Percentiles rank a stretch among this genome's conserved stretches.
These are phyloP conservation scores for Sclerotiophoma versabilis DNA, from an alignment of 2,329 filamentous ascomycete species.

Conservation along the genomic window DNA sequence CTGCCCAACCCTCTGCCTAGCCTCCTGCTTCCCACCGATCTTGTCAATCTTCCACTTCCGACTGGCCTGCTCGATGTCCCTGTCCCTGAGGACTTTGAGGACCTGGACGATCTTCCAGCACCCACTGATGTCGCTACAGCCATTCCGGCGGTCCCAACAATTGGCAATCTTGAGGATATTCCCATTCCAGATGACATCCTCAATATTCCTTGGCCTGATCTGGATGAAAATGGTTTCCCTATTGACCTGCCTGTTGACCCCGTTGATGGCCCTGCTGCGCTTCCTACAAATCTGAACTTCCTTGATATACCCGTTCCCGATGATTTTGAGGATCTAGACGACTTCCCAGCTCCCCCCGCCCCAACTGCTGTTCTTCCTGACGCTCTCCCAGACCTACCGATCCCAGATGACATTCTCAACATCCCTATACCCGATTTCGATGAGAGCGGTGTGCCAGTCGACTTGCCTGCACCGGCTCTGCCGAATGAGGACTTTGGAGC, in stretches of 20 bases:
- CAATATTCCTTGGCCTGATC: constrained; percentile 3
- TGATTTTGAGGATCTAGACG: too few relatives aligned
- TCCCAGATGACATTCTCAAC: too few relatives aligned
- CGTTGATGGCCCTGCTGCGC: background rate
- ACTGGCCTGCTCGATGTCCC: constrained; percentile 2
- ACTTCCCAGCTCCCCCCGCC: too few relatives aligned
- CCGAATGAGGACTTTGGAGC: constrained; percentile 2
- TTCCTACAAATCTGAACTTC: background rate
- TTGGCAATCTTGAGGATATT: background rate
- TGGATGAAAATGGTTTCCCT: background rate
- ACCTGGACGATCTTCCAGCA: background rate
- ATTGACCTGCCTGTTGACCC: background rate
- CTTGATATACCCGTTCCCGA: background rate
- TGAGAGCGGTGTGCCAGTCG: background rate
- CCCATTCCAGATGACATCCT: background rate
- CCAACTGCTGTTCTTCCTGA: background rate
- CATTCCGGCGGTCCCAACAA: background rate
- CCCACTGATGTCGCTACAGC: background rate
- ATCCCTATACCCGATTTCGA: too few relatives aligned
- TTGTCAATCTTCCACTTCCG: background rate
- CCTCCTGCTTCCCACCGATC: background rate
- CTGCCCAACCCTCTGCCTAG: background rate
- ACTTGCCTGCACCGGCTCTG: background rate
- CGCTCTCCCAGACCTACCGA: background rate
- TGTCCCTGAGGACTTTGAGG: constrained; percentile 8